Evolutionary conservation across 306 rosid genomes (phyloP).

Genomic region (Malus orientalis): DNA sequence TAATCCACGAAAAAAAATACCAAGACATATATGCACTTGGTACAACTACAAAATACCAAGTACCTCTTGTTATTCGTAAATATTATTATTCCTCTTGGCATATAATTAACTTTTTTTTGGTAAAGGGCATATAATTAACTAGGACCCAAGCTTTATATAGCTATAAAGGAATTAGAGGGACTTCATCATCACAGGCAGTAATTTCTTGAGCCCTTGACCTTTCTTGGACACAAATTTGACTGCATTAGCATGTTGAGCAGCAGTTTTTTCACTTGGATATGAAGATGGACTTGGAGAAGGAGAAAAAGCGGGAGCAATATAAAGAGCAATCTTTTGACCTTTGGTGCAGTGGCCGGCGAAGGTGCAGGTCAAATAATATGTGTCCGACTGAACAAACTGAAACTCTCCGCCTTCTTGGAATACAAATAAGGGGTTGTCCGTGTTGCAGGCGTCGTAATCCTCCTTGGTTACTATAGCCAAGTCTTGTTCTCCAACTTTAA

Average conservation of each 20-base stretch:
- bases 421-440: neutral
- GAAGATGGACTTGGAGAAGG: neutral
- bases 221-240: neutral
- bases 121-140: neutral
- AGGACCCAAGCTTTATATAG: neutral
- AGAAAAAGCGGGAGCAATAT: constrained; percentile 9
- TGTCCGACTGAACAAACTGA: neutral
- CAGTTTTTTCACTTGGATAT: neutral
- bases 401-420: constrained; percentile 10
- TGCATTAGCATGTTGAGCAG: neutral
- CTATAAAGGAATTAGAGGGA: neutral
- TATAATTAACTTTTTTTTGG: neutral
- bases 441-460: neutral
- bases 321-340: constrained; percentile 46
- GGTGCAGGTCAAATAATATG: constrained; percentile 26
- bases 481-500: neutral
- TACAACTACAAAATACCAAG: neutral
- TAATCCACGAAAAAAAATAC: neutral
- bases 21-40: too few relatives aligned
- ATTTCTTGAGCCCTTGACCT: neutral
- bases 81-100: neutral
- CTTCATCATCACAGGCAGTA: neutral
- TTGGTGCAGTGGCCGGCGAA: constrained; percentile 26
- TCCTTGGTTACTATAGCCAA: constrained; percentile 7
- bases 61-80: neutral